Conservation (phyloP, 1,284 basidiomycete genomes). For the Coriolopsis trogii region DNA sequence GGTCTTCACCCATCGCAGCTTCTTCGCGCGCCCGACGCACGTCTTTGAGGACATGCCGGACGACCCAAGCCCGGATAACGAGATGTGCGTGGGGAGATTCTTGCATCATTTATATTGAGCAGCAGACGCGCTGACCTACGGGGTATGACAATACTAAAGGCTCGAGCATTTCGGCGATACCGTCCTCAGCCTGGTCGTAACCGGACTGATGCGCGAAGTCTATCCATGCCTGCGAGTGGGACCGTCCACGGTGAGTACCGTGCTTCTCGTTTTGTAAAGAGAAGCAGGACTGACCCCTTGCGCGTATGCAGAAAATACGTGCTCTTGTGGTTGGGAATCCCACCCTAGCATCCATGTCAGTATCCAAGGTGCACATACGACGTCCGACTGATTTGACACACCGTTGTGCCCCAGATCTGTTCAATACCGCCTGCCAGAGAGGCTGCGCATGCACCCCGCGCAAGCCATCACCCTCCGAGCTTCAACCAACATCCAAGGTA, state of each 20-base stretch:
- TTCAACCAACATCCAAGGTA: constrained; percentile 72
- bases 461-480: constrained; percentile 69
- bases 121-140: too few relatives aligned
- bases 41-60: constrained; percentile 71
- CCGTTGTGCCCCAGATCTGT: constrained; percentile 48
- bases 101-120: background rate
- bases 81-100: constrained; percentile 52
- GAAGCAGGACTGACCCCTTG: too few relatives aligned
- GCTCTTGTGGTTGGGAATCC: constrained; percentile 71
- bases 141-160: constrained; percentile 37
- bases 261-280: too few relatives aligned
- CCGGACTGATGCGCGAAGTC: constrained; percentile 58
- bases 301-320: constrained; percentile 80
- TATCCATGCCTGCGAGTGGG: constrained; percentile 75
- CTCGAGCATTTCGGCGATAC: constrained; percentile 75
- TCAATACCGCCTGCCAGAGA: constrained; percentile 61
- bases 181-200: constrained; percentile 68
- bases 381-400: background rate
- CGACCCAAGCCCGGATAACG: constrained; percentile 77
- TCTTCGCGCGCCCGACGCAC: constrained; percentile 64
- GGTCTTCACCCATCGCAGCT: constrained; percentile 76
- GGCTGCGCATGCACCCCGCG: constrained; percentile 63
- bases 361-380: background rate
- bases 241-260: constrained; percentile 64
- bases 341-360: constrained; percentile 71